These are phyloP conservation scores for Cyathus striatus DNA, from an alignment of 768 basidiomycete genomes.

Conservation along the genomic window DNA sequence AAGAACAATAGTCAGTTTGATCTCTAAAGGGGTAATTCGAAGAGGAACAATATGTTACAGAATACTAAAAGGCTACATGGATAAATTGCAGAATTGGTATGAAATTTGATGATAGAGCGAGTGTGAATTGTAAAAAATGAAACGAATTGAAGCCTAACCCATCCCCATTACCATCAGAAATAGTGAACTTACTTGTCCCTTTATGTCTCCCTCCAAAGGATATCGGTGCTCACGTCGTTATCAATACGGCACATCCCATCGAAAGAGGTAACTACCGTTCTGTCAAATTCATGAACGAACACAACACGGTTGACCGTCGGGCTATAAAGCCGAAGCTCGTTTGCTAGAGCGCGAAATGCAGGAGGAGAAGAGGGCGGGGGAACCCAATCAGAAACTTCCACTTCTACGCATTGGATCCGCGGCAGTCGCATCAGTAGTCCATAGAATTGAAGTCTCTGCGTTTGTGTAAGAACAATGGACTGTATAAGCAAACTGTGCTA, in stretches of 20 bases:
- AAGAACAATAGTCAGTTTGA: too few relatives aligned
- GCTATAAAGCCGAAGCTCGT: conserved; percentile 58
- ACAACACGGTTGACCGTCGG: conserved; percentile 45
- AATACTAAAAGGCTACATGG: too few relatives aligned
- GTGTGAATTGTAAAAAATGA: too few relatives aligned
- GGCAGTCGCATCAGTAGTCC: conserved; percentile 50
- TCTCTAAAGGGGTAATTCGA: too few relatives aligned
- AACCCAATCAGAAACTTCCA: conserved; percentile 64
- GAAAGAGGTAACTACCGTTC: conserved; percentile 38
- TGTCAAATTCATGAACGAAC: conserved; percentile 62
- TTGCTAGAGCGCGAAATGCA: conserved; percentile 53
- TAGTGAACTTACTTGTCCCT: too few relatives aligned
- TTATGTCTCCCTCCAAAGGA: conserved; percentile 27
- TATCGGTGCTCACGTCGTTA: conserved; percentile 19
- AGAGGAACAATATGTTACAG: too few relatives aligned
- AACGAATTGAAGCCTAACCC: too few relatives aligned
- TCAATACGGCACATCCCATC: conserved; percentile 30
- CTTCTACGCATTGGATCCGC: conserved; percentile 48
- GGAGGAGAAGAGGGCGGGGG: conserved; percentile 47
- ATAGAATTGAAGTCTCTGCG: conserved; percentile 58
- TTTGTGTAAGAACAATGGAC: conserved; percentile 4
- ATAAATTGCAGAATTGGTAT: too few relatives aligned
- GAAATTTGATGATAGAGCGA: too few relatives aligned
- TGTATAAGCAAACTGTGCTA: conserved; percentile 4
- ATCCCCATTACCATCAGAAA: too few relatives aligned